These are phyloP conservation scores for Penicillium antarcticum DNA, from an alignment of 495 filamentous ascomycete species.

Conservation along the genomic window DNA sequence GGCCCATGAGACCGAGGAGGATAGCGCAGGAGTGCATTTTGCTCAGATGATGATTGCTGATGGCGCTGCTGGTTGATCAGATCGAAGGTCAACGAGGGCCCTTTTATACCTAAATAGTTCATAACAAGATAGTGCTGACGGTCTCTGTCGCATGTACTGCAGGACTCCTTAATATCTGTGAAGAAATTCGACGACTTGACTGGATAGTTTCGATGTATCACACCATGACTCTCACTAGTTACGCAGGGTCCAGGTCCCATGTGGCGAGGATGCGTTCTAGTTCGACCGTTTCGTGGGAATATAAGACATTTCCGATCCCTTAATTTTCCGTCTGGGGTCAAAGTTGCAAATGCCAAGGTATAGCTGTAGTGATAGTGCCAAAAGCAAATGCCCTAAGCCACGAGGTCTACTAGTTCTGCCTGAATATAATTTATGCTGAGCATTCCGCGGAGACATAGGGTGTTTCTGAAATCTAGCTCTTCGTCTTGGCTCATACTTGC, in stretches of 20 bases:
- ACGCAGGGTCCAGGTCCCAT: neutral
- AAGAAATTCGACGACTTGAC: neutral
- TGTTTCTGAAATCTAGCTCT: too few species aligned
- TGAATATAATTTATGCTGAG: too few species aligned
- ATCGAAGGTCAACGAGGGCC: neutral
- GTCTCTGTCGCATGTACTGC: neutral
- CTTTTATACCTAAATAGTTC: constrained; percentile 1
- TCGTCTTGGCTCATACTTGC: too few species aligned
- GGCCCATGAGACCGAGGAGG: neutral
- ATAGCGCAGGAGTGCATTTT: constrained; percentile 2
- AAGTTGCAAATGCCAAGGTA: neutral
- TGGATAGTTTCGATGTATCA: neutral
- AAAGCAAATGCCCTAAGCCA: too few species aligned
- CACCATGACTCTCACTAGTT: neutral
- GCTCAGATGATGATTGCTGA: neutral
- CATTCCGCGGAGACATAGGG: too few species aligned
- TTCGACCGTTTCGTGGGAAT: neutral
- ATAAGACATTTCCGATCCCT: constrained; percentile 1
- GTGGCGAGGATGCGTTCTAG: neutral
- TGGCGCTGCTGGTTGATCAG: neutral
- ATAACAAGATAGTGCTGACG: neutral
- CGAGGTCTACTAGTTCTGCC: too few species aligned
- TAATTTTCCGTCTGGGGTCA: neutral
- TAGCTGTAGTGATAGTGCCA: neutral
- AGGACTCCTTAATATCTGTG: neutral